phyloP scores from a whole-genome alignment of 2,329 filamentous ascomycete species.

The Claviceps maximensis region DNA sequence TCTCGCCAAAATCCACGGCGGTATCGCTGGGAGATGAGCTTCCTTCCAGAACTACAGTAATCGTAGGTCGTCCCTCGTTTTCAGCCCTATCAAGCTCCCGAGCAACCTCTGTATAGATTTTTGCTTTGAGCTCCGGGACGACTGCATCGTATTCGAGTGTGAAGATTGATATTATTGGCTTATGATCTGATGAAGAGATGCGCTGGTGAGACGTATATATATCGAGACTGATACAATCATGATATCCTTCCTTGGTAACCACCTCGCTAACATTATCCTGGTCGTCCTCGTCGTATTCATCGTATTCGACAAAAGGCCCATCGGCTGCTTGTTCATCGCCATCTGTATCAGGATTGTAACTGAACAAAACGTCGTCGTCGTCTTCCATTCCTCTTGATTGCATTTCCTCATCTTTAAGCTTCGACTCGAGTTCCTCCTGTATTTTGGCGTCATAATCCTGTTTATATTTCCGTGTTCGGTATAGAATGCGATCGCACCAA shows the following conservation, averaged over 20 bases:
- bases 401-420: conserved; percentile 73
- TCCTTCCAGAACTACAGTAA: conserved; percentile 69
- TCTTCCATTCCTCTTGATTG: conserved; percentile 63
- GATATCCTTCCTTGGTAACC: conserved; percentile 43
- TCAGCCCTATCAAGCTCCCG: conserved; percentile 80
- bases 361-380: conserved; percentile 77
- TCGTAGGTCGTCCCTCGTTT: conserved; percentile 72
- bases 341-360: conserved; percentile 77
- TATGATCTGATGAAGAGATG: conserved; percentile 88
- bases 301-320: conserved; percentile 37
- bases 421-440: conserved; percentile 51
- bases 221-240: conserved; percentile 41
- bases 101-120: conserved; percentile 74
- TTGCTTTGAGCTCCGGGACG: conserved; percentile 70
- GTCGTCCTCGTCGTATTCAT: conserved; percentile 40
- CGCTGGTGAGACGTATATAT: conserved; percentile 80
- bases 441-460: conserved; percentile 49
- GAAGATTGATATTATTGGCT: conserved; percentile 76
- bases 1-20: conserved; percentile 64
- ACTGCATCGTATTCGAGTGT: conserved; percentile 76
- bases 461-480: conserved; percentile 60
- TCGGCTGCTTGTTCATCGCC: conserved; percentile 26
- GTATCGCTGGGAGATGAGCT: conserved; percentile 29
- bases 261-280: conserved; percentile 29
- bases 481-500: conserved; percentile 94